Evolutionary conservation across 345 rosid genomes (phyloP).

Genomic region (Diplotaxis tenuifolia): DNA sequence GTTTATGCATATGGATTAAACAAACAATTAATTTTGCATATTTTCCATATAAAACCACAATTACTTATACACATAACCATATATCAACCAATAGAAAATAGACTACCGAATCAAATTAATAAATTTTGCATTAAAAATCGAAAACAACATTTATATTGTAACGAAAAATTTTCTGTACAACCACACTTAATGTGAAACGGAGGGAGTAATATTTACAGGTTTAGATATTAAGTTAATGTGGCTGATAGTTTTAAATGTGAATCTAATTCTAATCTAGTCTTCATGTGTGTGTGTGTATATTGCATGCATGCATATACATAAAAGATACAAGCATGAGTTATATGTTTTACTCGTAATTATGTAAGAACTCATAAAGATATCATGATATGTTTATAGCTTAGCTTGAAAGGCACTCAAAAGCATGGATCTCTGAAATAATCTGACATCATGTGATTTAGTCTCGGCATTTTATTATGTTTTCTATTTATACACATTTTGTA

Average conservation of each 20-base stretch:
- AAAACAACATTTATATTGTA: too few species aligned
- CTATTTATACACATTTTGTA: not conserved
- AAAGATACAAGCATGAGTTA: not conserved
- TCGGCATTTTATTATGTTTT: constrained; percentile 1
- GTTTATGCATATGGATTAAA: too few species aligned
- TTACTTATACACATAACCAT: too few species aligned
- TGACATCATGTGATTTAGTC: constrained; percentile 29
- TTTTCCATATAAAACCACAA: too few species aligned
- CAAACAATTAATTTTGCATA: too few species aligned
- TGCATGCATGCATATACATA: constrained; percentile 2
- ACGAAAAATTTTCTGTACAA: too few species aligned
- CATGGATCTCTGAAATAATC: constrained; percentile 12
- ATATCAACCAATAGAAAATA: too few species aligned
- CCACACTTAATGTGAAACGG: too few species aligned
- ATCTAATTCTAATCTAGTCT: not conserved
- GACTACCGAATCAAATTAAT: too few species aligned
- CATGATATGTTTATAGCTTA: constrained; percentile 21
- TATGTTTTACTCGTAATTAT: not conserved
- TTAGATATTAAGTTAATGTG: not conserved
- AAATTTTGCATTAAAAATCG: too few species aligned
- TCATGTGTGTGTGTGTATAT: not conserved
- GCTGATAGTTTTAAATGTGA: not conserved
- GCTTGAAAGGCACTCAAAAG: constrained; percentile 32
- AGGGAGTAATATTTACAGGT: not conserved
- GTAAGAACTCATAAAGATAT: constrained; percentile 8